Evolutionary conservation across 805 yeast genomes (phyloP).

Genomic region (Citeromyces matritensis): DNA sequence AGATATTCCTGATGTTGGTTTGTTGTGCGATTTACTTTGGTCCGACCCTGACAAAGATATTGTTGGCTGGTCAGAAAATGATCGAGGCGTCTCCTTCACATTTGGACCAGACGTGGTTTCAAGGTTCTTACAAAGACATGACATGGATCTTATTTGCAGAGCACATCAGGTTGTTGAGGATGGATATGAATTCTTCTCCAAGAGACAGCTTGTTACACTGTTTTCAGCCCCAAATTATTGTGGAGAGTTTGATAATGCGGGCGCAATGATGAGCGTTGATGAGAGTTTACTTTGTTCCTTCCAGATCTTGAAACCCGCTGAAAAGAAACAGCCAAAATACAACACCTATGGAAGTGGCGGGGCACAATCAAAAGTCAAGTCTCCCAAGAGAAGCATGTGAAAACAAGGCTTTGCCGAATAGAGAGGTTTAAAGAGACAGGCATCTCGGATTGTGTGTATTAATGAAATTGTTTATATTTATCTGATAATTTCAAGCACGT

Average conservation of each 20-base stretch:
- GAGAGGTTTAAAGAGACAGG: too few species aligned
- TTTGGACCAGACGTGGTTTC: conserved; percentile 99
- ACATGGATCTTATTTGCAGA: conserved; percentile 94
- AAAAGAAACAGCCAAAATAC: conserved; percentile 66
- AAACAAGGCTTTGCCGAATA: too few species aligned
- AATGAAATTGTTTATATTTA: too few species aligned
- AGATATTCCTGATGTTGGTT: conserved; percentile 95
- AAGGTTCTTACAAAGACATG: conserved; percentile 91
- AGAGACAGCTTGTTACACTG: conserved; percentile 89
- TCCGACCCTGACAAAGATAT: conserved; percentile 98
- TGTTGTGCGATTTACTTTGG: conserved; percentile 93
- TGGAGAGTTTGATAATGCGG: conserved; percentile 98
- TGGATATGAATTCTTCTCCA: conserved; percentile 94
- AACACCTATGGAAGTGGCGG: conserved; percentile 4
- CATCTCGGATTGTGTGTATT: too few species aligned
- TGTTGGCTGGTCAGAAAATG: conserved; percentile 98
- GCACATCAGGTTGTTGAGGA: conserved; percentile 99
- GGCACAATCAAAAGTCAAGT: too few species aligned
- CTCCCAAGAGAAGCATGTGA: too few species aligned
- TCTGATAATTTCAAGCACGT: too few species aligned
- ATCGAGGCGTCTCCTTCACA: conserved; percentile 97
- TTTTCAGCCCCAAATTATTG: conserved; percentile 97
- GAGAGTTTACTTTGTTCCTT: conserved; percentile 92
- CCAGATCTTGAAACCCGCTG: conserved; percentile 95
- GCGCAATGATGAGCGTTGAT: conserved; percentile 99